phyloP scores from a whole-genome alignment of 2,329 filamentous ascomycete species.

The Phaeosphaeria sp. region DNA sequence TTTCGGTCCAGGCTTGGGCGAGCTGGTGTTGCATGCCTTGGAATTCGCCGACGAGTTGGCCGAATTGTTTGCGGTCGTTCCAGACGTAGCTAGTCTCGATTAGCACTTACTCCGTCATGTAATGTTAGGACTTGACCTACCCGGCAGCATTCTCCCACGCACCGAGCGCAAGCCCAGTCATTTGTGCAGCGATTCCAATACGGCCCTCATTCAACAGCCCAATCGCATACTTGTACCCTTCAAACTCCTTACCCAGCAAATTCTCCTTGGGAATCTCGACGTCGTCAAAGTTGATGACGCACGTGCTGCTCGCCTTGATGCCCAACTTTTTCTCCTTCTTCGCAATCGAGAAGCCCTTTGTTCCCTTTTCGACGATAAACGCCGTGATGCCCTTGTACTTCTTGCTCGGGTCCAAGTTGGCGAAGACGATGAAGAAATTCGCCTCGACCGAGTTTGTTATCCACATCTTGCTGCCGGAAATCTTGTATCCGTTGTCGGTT shows the following conservation, averaged over 20 bases:
- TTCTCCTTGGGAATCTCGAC: slow-evolving; percentile 89
- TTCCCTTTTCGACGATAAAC: slow-evolving; percentile 91
- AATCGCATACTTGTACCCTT: slow-evolving; percentile 99
- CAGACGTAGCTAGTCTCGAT: slow-evolving; percentile 88
- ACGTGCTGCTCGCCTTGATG: slow-evolving; percentile 94
- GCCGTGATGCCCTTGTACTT: slow-evolving; percentile 97
- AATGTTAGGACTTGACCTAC: no score
- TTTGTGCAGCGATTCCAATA: slow-evolving; percentile 97
- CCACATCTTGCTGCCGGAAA: slow-evolving; percentile 98
- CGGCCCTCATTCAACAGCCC: slow-evolving; percentile 92
- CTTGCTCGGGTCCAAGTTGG: slow-evolving; percentile 89
- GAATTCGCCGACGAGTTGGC: slow-evolving; percentile 91
- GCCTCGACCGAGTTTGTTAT: slow-evolving; percentile 98
- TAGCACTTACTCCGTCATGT: no score
- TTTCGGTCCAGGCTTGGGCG: slow-evolving; percentile 93
- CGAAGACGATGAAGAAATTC: slow-evolving; percentile 95
- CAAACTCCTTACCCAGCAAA: slow-evolving; percentile 83
- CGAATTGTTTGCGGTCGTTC: slow-evolving; percentile 99
- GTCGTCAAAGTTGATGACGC: slow-evolving; percentile 97
- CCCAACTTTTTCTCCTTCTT: slow-evolving; percentile 99
- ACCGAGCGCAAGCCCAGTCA: slow-evolving; percentile 94
- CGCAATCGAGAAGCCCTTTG: slow-evolving; percentile 88
- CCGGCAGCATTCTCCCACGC: slow-evolving; percentile 93
- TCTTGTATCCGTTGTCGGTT: slow-evolving; percentile 81
- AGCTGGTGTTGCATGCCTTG: slow-evolving; percentile 99